Conservation (phyloP, 495 filamentous ascomycete species). For the Tuber borchii region DNA sequence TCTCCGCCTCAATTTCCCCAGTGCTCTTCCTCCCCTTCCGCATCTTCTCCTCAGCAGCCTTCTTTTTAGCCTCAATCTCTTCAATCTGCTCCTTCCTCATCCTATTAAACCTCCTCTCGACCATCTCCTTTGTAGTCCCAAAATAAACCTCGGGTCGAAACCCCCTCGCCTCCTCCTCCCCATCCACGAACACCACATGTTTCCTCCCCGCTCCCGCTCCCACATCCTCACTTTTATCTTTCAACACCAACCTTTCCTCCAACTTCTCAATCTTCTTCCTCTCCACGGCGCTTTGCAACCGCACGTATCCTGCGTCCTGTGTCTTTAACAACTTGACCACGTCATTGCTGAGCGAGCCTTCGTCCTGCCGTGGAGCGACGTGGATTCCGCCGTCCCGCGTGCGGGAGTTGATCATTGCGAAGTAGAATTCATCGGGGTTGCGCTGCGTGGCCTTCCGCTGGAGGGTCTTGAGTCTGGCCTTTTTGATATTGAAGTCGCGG, state of each 20-base stretch:
- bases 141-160: slow-evolving; percentile 44
- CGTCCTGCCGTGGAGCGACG: slow-evolving; percentile 50
- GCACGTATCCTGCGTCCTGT: slow-evolving; percentile 83
- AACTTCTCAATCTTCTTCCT: slow-evolving; percentile 55
- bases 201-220: slow-evolving; percentile 43
- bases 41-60: slow-evolving; percentile 19
- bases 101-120: slow-evolving; percentile 41
- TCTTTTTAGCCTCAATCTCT: slow-evolving; percentile 16
- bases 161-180: slow-evolving; percentile 49
- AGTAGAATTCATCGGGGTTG: slow-evolving; percentile 96
- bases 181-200: slow-evolving; percentile 56
- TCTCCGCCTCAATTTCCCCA: slow-evolving; percentile 17
- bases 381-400: slow-evolving; percentile 57
- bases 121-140: slow-evolving; percentile 40
- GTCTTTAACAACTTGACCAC: slow-evolving; percentile 87
- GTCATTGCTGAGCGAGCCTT: slow-evolving; percentile 53
- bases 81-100: slow-evolving; percentile 33
- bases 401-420: slow-evolving; percentile 67
- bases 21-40: slow-evolving; percentile 25
- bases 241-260: slow-evolving; percentile 49
- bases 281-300: slow-evolving; percentile 58
- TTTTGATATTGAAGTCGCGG: slow-evolving; percentile 79
- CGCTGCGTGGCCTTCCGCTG: slow-evolving; percentile 73
- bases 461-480: slow-evolving; percentile 68
- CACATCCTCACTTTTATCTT: slow-evolving; percentile 42